Evolutionary conservation across 805 yeast species (phyloP), one percentile per base, ranked within the genome.

Genomic region (Isabelozyma rhagii): DNA sequence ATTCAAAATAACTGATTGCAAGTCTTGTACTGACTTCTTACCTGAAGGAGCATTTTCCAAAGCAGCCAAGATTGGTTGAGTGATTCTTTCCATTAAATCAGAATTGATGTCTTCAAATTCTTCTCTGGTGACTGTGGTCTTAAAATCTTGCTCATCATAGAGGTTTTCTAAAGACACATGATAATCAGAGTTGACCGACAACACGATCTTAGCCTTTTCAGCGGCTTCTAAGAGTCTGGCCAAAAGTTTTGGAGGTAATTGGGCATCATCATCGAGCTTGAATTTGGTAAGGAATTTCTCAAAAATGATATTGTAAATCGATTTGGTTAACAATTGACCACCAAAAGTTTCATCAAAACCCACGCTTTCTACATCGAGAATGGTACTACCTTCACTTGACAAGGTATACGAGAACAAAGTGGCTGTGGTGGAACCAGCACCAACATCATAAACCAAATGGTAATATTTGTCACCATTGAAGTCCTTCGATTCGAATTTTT

Each of bases 381-480:
- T 61, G 10, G 77, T 55, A 8, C 77, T 67, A 8, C 74, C 71
- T 34, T 73, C 72, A 25, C 72, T 72, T 44, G 63, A 65, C 18
- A 80, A 80, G 14, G 68, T 66, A 53, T 85, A 75, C 0, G 92
- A 82, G 46, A 91, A 81, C n/a, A 94, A 70, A 0, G 98, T 87
- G 1, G 96, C 96, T 48, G 85, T 82, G 0, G 96, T 87, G 0
- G 96, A 85, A 1, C 96, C 96, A 5, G 97, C 93, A 44, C 99
- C 99, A 80, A 88, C 81, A 65, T 94, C 99, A 63, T 85, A 90
- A 36, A 94, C 79, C 45, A 90, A 63, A 62, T 88, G 88, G 59
- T 82, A 78, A 57, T 81, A 82, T 49, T 75, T 78, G 28, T 51
- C 55, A 36, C 56, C 67, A 38, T 63, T 57, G 48, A 60, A 67